phyloP scores from a whole-genome alignment of 2,329 filamentous ascomycete genomes.

The Sclerotinia glacialis region DNA sequence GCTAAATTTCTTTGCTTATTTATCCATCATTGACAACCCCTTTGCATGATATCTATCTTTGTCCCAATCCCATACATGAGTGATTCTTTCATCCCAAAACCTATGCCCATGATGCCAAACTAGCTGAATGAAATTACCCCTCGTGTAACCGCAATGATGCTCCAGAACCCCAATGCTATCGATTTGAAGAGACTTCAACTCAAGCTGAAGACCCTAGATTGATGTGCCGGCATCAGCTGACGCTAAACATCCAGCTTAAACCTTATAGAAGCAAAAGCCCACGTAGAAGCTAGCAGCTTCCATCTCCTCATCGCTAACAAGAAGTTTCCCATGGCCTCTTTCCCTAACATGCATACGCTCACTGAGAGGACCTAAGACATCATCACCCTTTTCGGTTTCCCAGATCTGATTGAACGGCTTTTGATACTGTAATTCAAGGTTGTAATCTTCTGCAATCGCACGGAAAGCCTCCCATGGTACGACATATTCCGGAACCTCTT shows the following conservation, averaged over 20 bases:
- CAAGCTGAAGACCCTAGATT: background rate
- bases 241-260: slow-evolving; percentile 46
- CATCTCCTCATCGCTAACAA: slow-evolving; percentile 82
- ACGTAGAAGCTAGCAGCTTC: slow-evolving; percentile 90
- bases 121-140: background rate
- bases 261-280: slow-evolving; percentile 96
- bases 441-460: slow-evolving; percentile 92
- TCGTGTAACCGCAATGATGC: background rate
- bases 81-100: background rate
- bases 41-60: background rate
- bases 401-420: slow-evolving; percentile 89
- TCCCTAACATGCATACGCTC: slow-evolving; percentile 94
- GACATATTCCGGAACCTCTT: slow-evolving; percentile 94
- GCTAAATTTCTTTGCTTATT: background rate
- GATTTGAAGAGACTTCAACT: background rate
- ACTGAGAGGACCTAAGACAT: slow-evolving; percentile 75
- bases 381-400: slow-evolving; percentile 85
- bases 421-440: slow-evolving; percentile 91
- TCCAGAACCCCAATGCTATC: slow-evolving; percentile 4
- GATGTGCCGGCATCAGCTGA: background rate
- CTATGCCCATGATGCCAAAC: background rate
- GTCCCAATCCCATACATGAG: background rate
- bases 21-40: slow-evolving; percentile 1
- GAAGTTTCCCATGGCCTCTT: slow-evolving; percentile 59
- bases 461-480: slow-evolving; percentile 98